Evolutionary conservation across 352 stramenopile genomes (phyloP).

Genomic region (Globisporangium irregulare): DNA sequence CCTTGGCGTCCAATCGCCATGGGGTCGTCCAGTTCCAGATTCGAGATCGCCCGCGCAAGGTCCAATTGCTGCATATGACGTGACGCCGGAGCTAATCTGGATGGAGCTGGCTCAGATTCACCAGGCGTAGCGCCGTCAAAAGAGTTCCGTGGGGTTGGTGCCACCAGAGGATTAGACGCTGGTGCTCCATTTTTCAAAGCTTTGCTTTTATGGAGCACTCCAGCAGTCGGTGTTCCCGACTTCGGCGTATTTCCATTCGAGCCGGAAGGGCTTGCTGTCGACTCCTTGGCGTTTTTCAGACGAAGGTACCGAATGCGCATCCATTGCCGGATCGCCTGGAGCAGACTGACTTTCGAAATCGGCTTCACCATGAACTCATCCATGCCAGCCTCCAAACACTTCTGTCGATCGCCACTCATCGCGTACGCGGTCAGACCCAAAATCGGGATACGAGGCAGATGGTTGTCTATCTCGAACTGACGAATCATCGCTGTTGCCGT

Average conservation of each 20-base stretch:
- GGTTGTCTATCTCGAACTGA: conserved; percentile 60
- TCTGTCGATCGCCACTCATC: conserved; percentile 75
- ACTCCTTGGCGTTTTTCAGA: conserved; percentile 25
- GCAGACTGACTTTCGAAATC: conserved; percentile 63
- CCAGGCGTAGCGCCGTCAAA: conserved; percentile 20
- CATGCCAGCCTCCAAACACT: conserved; percentile 65
- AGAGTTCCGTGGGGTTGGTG: conserved; percentile 18
- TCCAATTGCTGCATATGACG: conserved; percentile 78
- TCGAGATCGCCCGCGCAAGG: conserved; percentile 70
- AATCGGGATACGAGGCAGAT: conserved; percentile 60
- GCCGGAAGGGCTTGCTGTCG: conserved; percentile 13
- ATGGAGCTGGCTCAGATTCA: conserved; percentile 17
- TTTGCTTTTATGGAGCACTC: conserved; percentile 1
- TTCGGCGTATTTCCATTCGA: conserved; percentile 19
- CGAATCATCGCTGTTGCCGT: conserved; percentile 60
- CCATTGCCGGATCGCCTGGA: conserved; percentile 65
- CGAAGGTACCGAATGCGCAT: conserved; percentile 56
- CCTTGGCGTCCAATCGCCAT: conserved; percentile 63
- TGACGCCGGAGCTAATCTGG: conserved; percentile 54
- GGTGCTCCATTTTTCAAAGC: not conserved
- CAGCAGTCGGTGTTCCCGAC: conserved; percentile 11
- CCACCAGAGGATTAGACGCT: conserved; percentile 8
- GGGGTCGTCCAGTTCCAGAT: conserved; percentile 74
- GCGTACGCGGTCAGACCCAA: conserved; percentile 67
- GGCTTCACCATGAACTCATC: conserved; percentile 82